A percentile compares a stretch with the other conserved stretches of the same genome.
Evolutionary conservation across 1,284 basidiomycete species (phyloP).

Genomic region (Ustilago bromivora): DNA sequence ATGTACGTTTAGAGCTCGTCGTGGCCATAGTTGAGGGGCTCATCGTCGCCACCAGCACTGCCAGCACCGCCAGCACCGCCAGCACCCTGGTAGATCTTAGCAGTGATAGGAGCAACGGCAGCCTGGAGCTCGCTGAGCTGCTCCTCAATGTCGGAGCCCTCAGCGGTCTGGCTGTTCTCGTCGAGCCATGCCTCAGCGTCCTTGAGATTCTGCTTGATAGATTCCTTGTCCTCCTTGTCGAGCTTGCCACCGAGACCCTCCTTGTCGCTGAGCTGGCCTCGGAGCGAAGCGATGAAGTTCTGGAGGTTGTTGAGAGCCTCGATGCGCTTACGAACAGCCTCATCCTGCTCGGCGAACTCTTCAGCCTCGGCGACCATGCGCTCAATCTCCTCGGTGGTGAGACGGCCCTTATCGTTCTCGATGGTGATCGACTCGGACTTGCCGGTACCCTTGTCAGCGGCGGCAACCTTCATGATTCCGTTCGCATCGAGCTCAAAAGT

Average conservation of each 20-base stretch:
- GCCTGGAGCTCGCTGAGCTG: conserved; percentile 69
- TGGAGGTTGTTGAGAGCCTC: conserved; percentile 68
- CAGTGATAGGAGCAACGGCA: conserved; percentile 67
- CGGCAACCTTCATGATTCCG: conserved; percentile 69
- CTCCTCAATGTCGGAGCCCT: conserved; percentile 69
- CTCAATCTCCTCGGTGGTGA: conserved; percentile 67
- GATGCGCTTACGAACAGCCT: conserved; percentile 66
- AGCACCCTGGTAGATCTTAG: conserved; percentile 66
- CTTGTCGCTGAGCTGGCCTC: conserved; percentile 67
- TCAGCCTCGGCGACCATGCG: conserved; percentile 69
- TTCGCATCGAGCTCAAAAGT: conserved; percentile 70
- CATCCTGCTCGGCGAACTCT: conserved; percentile 69
- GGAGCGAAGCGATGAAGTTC: conserved; percentile 68
- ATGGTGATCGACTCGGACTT: conserved; percentile 68
- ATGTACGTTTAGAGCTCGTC: conserved; percentile 63
- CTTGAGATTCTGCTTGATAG: conserved; percentile 67
- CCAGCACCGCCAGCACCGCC: conserved; percentile 24
- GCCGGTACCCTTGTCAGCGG: conserved; percentile 69
- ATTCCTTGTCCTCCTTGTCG: conserved; percentile 69
- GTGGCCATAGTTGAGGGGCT: conserved; percentile 67
- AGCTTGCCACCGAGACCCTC: conserved; percentile 69
- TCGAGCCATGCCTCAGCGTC: conserved; percentile 68
- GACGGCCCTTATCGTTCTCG: conserved; percentile 69
- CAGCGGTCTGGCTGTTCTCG: conserved; percentile 67
- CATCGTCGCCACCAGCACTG: conserved; percentile 53